Evolutionary conservation across 345 rosid species (phyloP), one percentile per base, ranked within the genome.

Genomic region (Leavenworthia alabamica): DNA sequence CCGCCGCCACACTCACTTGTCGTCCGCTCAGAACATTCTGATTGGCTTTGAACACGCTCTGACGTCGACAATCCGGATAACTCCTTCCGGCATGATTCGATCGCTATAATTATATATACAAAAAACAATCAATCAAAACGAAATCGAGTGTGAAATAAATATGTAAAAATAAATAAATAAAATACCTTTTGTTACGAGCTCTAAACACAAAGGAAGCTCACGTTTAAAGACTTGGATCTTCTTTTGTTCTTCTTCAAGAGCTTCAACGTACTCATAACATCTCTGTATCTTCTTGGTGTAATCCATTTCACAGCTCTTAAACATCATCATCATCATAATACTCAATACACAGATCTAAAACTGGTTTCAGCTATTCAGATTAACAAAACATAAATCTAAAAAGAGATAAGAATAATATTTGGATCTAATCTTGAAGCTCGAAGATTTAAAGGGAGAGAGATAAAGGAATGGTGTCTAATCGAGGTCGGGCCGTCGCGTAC

Each of bases 141-240:
- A 15, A 63, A 7, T 26, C 1, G 8, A 43, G 6, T 16, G 4
- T 16, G 3, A 20, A 4, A n/a, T n/a, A 40, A 12, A 2, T 1
- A 8, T n/a, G n/a, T 0, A 6, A 7, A 35, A 39, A 19, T 20
- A 20, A 1, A 11, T 1, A 20, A 1, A 11, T 1, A 33, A 31
- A 7, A 17, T 68, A 89, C 99, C 97, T 81, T 82, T 82, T 0
- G 83, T 83, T 0, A 93, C 97, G 44, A 93, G 97, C 69, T 85
- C 86, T 44, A 93, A 70, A 72, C 96, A 93, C 62, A 93, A 68
- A 27, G 99, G 99, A 60, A 93, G 97, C 60, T 89, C 97, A 22
- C 96, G 86, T 23, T 83, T 78, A 49, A 93, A 93, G 35, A 89
- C 94, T 24, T 75, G 89, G 66, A 93, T 86, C 79, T 93, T 93